A percentile compares a stretch with the other conserved stretches of the same genome.
These are phyloP conservation scores for Mycosphaerelloides madeirae DNA, from an alignment of 2,329 filamentous ascomycete species.

Conservation along the genomic window DNA sequence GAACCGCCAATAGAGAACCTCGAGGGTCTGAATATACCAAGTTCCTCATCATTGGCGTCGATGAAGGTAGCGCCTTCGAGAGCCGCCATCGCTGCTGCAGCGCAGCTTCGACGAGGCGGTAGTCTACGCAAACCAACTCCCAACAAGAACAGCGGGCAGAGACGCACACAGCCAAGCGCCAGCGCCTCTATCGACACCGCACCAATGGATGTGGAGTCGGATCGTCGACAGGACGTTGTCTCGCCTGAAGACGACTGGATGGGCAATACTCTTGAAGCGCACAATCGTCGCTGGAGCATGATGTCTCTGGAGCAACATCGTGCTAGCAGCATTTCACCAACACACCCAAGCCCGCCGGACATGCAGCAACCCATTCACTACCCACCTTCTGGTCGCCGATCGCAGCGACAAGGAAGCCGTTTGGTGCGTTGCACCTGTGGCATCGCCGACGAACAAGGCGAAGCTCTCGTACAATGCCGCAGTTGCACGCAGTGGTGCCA, in stretches of 20 bases:
- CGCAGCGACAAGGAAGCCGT: slow-evolving; percentile 4
- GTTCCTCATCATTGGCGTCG: slow-evolving; percentile 30
- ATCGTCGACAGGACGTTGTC: slow-evolving; percentile 14
- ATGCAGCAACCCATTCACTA: slow-evolving; percentile 1
- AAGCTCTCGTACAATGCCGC: slow-evolving; percentile 59
- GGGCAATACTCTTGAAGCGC: slow-evolving; percentile 36
- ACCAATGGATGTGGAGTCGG: slow-evolving; percentile 25
- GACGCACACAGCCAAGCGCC: slow-evolving; percentile 9
- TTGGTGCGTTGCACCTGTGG: slow-evolving; percentile 56
- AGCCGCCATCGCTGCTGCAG: slow-evolving; percentile 32
- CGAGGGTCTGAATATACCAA: slow-evolving; percentile 30
- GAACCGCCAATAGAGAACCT: slow-evolving; percentile 33
- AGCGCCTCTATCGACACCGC: slow-evolving; percentile 27
- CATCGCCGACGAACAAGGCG: slow-evolving; percentile 49
- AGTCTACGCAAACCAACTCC: slow-evolving; percentile 27
- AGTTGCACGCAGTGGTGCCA: slow-evolving; percentile 61
- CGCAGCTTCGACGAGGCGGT: slow-evolving; percentile 31
- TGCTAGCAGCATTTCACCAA: slow-evolving; percentile 30
- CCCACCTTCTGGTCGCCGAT: not conserved
- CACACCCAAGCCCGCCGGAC: slow-evolving; percentile 11
- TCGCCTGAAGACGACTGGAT: slow-evolving; percentile 15
- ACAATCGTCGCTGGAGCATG: slow-evolving; percentile 44
- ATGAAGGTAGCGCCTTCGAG: slow-evolving; percentile 32
- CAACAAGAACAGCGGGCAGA: slow-evolving; percentile 15
- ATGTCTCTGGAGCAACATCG: slow-evolving; percentile 41